Evolutionary conservation across 1,139 yeast species (phyloP).

Genomic region (Debaryomyces subglobosus): DNA sequence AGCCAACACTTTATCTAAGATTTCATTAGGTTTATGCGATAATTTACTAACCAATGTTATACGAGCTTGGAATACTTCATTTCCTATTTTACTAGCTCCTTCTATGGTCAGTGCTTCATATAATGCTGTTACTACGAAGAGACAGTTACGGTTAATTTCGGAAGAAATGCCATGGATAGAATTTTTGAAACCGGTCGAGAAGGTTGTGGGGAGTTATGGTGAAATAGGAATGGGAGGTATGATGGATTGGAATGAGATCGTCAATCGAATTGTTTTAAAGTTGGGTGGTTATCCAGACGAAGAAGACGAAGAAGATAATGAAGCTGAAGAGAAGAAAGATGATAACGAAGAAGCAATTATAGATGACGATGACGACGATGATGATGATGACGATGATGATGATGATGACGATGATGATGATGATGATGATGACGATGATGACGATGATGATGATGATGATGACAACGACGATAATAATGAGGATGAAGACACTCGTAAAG

Average conservation of each 20-base stretch:
- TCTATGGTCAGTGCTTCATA: constrained; percentile 93
- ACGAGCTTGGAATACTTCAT: constrained; percentile 90
- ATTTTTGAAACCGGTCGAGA: constrained; percentile 86
- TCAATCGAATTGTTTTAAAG: constrained; percentile 78
- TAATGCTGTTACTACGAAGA: constrained; percentile 82
- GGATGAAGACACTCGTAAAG: constrained; percentile 1
- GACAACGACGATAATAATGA: constrained; percentile 8
- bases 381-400: constrained; percentile 49
- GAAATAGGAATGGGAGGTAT: constrained; percentile 95
- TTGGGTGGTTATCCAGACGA: constrained; percentile 92
- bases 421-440: constrained; percentile 44
- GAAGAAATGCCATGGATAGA: constrained; percentile 95
- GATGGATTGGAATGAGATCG: constrained; percentile 91
- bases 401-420: constrained; percentile 50
- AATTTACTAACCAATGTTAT: constrained; percentile 84
- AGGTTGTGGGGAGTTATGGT: constrained; percentile 89
- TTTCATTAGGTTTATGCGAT: constrained; percentile 88
- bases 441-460: constrained; percentile 40
- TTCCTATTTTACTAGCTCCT: constrained; percentile 87
- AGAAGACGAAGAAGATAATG: constrained; percentile 73
- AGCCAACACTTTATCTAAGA: constrained; percentile 89
- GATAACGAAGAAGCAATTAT: constrained; percentile 26
- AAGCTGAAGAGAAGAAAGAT: constrained; percentile 40
- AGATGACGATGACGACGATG: constrained; percentile 37
- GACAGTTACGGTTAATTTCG: constrained; percentile 71